Percentiles rank a stretch among this genome's conserved stretches.
These are phyloP conservation scores for Trichophyton rubrum DNA, from an alignment of 2,329 filamentous ascomycete species.

Conservation along the genomic window DNA sequence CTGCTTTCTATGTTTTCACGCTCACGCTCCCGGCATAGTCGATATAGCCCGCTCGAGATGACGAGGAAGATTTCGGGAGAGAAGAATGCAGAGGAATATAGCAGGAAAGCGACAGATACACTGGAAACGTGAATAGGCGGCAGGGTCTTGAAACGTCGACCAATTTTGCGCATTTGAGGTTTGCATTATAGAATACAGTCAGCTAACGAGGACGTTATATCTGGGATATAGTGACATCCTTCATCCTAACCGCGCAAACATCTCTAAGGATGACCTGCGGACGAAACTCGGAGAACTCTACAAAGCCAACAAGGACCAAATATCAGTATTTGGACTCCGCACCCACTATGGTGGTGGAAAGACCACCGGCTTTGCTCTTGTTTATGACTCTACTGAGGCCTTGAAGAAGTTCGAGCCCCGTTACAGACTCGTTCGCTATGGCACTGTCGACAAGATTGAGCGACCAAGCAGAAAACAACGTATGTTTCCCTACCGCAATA, in stretches of 20 bases:
- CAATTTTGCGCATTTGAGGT: background rate
- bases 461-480: constrained; percentile 97
- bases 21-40: background rate
- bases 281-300: constrained; percentile 88
- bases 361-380: constrained; percentile 95
- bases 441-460: constrained; percentile 87
- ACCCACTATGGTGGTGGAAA: constrained; percentile 99
- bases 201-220: background rate
- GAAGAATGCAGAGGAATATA: background rate
- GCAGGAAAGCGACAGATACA: background rate
- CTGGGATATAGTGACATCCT: constrained; percentile 72
- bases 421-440: constrained; percentile 92
- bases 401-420: constrained; percentile 99
- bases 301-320: constrained; percentile 96
- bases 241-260: constrained; percentile 95
- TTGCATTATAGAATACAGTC: background rate
- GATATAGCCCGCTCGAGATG: background rate
- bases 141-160: constrained; percentile 3
- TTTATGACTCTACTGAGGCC: constrained; percentile 96
- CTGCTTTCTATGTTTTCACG: background rate
- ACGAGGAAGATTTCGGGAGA: background rate
- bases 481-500: constrained; percentile 47
- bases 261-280: constrained; percentile 98
- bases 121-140: constrained; percentile 1
- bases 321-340: constrained; percentile 95